A percentile compares a stretch with the other conserved stretches of the same genome.
These are phyloP conservation scores for Hyaloscypha hepaticicola DNA, from an alignment of 495 filamentous ascomycete species.

Conservation along the genomic window DNA sequence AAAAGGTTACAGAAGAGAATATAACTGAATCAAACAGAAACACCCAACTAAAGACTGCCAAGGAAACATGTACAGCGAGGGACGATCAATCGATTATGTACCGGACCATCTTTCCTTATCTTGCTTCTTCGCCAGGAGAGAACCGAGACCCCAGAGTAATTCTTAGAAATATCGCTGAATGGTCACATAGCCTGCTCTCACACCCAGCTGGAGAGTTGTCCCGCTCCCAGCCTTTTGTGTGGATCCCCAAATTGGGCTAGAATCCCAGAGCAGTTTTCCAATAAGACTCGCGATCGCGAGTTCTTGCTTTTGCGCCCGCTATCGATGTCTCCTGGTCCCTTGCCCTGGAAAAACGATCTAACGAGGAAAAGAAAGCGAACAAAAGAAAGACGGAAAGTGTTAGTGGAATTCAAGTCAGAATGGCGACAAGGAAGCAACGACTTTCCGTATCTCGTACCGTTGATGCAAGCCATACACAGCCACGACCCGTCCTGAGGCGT, in stretches of 20 bases:
- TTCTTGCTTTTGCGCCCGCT: constrained; percentile 13
- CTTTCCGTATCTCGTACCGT: not conserved
- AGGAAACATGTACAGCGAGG: not conserved
- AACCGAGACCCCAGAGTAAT: not conserved
- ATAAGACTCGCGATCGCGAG: not conserved
- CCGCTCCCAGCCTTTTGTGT: not conserved
- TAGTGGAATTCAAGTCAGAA: not conserved
- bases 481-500: not conserved
- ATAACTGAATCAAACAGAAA: not conserved
- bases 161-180: constrained; percentile 2
- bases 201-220: constrained; percentile 1
- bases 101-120: not conserved
- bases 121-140: not conserved
- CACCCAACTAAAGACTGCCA: not conserved
- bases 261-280: not conserved
- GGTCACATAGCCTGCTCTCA: constrained; percentile 8
- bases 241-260: not conserved
- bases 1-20: not conserved
- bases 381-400: not conserved
- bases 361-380: constrained; percentile 7
- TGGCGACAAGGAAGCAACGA: not conserved
- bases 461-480: not conserved
- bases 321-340: not conserved
- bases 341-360: not conserved
- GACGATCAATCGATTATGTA: constrained; percentile 19